A percentile compares a stretch with the other conserved stretches of the same genome.
phyloP scores from a whole-genome alignment of 192 early-diverging fungal genomes.

The Mortierella claussenii region DNA sequence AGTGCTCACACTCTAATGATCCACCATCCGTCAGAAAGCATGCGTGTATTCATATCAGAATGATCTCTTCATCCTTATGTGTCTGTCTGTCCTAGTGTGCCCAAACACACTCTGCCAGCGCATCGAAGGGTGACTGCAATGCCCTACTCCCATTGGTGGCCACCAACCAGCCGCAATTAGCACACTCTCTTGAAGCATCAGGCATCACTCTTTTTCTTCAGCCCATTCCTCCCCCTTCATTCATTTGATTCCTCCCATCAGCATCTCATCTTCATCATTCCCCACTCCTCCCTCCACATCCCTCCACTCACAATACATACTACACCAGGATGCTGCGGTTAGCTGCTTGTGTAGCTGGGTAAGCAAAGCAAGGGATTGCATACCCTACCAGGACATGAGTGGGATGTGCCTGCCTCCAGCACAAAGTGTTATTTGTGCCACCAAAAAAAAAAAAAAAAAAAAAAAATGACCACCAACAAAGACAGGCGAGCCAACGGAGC shows the following conservation, averaged over 20 bases:
- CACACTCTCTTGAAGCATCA: too few relatives aligned
- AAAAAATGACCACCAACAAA: too few relatives aligned
- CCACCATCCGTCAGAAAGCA: too few relatives aligned
- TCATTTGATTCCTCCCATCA: neutral
- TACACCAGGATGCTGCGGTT: conserved; percentile 56
- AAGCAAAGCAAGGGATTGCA: neutral
- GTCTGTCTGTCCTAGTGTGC: too few relatives aligned
- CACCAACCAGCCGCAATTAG: neutral
- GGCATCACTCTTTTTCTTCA: neutral
- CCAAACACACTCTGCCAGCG: conserved; percentile 4
- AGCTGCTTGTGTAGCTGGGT: conserved; percentile 55
- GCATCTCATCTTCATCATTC: neutral
- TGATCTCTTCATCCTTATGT: too few relatives aligned
- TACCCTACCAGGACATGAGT: too few relatives aligned
- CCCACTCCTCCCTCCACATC: neutral
- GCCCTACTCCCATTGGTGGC: neutral
- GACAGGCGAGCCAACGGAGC: too few relatives aligned
- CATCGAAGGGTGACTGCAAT: neutral
- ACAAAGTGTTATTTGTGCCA: too few relatives aligned
- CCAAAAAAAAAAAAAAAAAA: too few relatives aligned
- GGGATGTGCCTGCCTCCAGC: too few relatives aligned
- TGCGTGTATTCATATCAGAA: too few relatives aligned
- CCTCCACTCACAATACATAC: neutral
- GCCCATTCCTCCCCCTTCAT: neutral
- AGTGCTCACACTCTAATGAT: too few relatives aligned